Evolutionary conservation across 208 protist species (phyloP), one percentile per base, ranked within the genome.

Genomic region (Acanthamoeba culbertsoni): DNA sequence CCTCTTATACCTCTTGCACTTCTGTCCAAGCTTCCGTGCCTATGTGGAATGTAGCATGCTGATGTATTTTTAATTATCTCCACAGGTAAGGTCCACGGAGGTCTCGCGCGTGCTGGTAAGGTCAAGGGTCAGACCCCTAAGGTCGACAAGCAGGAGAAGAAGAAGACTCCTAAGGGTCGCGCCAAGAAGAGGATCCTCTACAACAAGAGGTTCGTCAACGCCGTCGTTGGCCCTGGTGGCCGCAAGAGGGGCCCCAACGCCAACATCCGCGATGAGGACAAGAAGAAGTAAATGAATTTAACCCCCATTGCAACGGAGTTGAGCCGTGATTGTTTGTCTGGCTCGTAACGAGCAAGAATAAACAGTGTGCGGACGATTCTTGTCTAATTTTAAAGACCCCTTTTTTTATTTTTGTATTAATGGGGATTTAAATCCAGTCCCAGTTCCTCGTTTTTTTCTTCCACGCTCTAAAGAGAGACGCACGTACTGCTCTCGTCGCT

Each of bases 111-210:
- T 97, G 99, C 98, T 94, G 99, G 99, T 97, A 99, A 99, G 97
- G 99, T 99, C 94, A 98, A 98, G 95, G 98, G 98, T 96, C 98
- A 99, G 97, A 99, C 99, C 94, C 99, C 98, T 94, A 99, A 99
- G 96, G 98, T 99, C 65, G 97, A 97, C 20, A 98, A 98, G 93
- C 93, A 97, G 95, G 98, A 99, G 95, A 99, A 99, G 97, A 97
- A 98, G 92, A 99, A 99, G 97, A 96, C 97, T 94, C 96, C 97
- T 59, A 97, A 97, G 92, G 98, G 98, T 93, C 98, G 99, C 94
- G 98, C 98, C 48, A 99, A 99, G 96, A 98, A 99, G 97, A 98
- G 99, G 95, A 95, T 98, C 93, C 98, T 99, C 96, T 99, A 99
- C 98, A 99, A 99, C 95, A 97, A 98, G 95, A 97, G 99, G 94